Conservation (phyloP, 1,284 basidiomycete species). For the Rhodotorula mucilaginosa region DNA sequence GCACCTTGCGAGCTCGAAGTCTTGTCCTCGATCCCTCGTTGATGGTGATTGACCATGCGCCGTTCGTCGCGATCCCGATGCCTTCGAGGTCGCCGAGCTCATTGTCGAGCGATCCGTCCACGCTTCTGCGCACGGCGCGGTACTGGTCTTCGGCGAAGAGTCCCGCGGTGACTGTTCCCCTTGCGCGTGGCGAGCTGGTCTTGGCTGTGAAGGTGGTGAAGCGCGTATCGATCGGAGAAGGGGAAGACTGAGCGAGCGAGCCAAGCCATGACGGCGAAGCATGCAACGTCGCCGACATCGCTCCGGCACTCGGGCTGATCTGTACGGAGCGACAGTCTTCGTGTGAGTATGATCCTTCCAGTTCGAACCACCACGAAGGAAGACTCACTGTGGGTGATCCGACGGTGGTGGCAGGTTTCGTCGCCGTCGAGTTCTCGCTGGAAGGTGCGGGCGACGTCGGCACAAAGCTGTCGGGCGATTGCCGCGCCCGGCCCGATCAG, state of each 20-base stretch:
- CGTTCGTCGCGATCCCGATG: not conserved
- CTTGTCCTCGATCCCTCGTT: conserved; percentile 18
- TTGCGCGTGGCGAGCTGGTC: not conserved
- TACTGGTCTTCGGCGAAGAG: conserved; percentile 13
- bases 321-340: no score
- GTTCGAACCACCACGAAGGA: no score
- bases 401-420: no score
- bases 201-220: conserved; percentile 17
- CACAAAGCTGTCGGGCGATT: no score
- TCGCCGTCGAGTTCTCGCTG: no score
- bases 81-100: conserved; percentile 18
- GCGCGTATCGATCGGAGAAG: not conserved
- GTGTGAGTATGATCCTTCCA: no score
- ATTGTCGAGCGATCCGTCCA: not conserved
- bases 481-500: no score
- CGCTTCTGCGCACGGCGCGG: not conserved
- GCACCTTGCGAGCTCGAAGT: conserved; percentile 19
- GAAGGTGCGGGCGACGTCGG: no score
- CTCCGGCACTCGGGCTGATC: no score
- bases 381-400: no score
- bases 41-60: conserved; percentile 25
- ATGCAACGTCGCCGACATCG: conserved; percentile 1
- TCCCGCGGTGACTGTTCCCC: not conserved
- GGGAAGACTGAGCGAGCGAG: conserved; percentile 4
- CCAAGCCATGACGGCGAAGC: conserved; percentile 19